These are phyloP conservation scores for Coemansia sp. DNA, from an alignment of 192 early-diverging fungal genomes.

Conservation along the genomic window DNA sequence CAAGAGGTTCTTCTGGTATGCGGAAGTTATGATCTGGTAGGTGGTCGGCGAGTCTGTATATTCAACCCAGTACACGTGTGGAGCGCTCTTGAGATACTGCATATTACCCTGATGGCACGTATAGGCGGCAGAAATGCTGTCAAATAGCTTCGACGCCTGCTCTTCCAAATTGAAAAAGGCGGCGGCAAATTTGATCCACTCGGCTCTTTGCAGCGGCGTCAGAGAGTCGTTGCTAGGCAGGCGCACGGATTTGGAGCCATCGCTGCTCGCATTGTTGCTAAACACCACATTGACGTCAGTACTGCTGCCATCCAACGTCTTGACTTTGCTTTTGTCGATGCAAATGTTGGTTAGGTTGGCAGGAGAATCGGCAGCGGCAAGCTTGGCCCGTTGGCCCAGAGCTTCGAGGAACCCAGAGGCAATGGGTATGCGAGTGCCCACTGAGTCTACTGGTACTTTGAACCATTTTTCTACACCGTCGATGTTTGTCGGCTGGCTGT, in stretches of 20 bases:
- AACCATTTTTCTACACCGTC: constrained; percentile 48
- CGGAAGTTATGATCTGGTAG: constrained; percentile 55
- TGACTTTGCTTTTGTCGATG: constrained; percentile 30
- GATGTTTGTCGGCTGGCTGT: constrained; percentile 32
- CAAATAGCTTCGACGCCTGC: constrained; percentile 30
- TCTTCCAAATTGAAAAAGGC: constrained; percentile 49
- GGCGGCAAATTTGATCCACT: constrained; percentile 54
- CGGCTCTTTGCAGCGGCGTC: constrained; percentile 40
- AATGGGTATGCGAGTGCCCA: constrained; percentile 34
- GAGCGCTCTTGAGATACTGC: constrained; percentile 26
- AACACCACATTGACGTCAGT: constrained; percentile 32
- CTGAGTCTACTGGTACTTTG: constrained; percentile 45
- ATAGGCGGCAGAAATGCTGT: constrained; percentile 41
- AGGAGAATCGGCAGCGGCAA: constrained; percentile 25
- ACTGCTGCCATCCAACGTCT: constrained; percentile 11
- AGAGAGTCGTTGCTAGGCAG: constrained; percentile 38
- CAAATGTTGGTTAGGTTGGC: constrained; percentile 45
- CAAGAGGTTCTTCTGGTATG: constrained; percentile 61
- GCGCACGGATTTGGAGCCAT: constrained; percentile 32
- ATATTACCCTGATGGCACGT: constrained; percentile 48
- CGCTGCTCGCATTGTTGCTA: constrained; percentile 29
- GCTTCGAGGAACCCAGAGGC: constrained; percentile 54
- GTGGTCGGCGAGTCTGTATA: constrained; percentile 50
- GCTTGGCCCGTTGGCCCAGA: constrained; percentile 20
- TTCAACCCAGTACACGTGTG: constrained; percentile 64